Base-by-base conservation (phyloP, 2,329 filamentous ascomycete genomes). In the Claviceps monticola region DNA sequence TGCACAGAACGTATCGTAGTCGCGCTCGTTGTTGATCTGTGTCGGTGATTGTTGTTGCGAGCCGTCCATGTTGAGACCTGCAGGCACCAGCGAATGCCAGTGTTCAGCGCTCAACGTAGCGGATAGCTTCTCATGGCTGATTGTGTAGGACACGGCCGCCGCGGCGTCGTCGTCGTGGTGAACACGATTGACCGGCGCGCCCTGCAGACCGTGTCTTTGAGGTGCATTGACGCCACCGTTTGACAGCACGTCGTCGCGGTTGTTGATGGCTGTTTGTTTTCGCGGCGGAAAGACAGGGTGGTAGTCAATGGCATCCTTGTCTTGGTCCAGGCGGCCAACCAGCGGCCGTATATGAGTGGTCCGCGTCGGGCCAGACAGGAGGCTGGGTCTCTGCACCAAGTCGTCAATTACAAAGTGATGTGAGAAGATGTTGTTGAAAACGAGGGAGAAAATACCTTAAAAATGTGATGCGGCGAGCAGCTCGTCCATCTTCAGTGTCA, bases 1-100 rank as follows among this genome's bases (percentile, higher is more conserved):
- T 11, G 61, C 55, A 53, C 56, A 65, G 54, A 63, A 74, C 68
- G 56, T 69, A 64, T 73, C 71, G 57, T 81, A 81, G 62, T 78
- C 78, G 39, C 77, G 73, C 46, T 70, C 75, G 45, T 74, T 71
- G 56, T 81, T 81, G 53, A 71, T 66, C 61, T 81, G 78, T 1
- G 78, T 81, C 1, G 74, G 73, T 9, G 76, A 76, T 52, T 74
- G 70, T 52, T 74, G 70, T 42, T 75, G 71, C 11, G 74, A 76
- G n/a, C 62, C 65, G 36, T 74, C 68, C 66, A 71, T 74, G 49
- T 65, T 54, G 37, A 5, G 44, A 39, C 39, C 29, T 34, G 29
- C 45, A 48, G 52, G 19, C 38, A 19, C 34, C 34, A 41, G 14
- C 17, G 13, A 4, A 29, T 45, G 13, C 39, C 19, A 44, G 26